Percentiles rank a stretch among this genome's conserved stretches.
Conservation (phyloP, 1,139 yeast species). For the Geotrichum aggregatum region DNA sequence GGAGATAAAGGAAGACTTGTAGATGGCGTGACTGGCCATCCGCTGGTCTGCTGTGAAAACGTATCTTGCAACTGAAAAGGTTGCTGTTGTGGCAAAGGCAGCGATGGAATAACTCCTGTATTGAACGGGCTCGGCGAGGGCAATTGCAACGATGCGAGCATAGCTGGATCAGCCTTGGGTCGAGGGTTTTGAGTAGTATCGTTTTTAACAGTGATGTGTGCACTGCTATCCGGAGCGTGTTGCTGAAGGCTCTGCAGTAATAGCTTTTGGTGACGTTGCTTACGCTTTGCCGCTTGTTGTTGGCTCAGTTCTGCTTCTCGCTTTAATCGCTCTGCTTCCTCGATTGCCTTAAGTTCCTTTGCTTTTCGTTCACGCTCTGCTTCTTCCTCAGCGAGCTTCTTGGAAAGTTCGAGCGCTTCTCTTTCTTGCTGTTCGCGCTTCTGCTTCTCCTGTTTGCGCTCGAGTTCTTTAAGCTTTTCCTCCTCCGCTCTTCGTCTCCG, state of each 20-base stretch:
- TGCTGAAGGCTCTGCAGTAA: constrained; percentile 24
- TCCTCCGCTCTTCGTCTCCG: constrained; percentile 36
- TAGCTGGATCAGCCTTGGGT: constrained; percentile 17
- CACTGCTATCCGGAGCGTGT: constrained; percentile 22
- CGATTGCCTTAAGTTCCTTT: constrained; percentile 12
- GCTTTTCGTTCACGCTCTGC: constrained; percentile 18
- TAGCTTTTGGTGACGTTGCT: constrained; percentile 26
- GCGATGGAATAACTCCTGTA: constrained; percentile 7
- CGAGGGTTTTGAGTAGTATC: constrained; percentile 15
- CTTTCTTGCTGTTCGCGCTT: constrained; percentile 17
- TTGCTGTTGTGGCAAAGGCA: constrained; percentile 11
- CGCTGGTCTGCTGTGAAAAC: not conserved
- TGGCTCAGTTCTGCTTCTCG: constrained; percentile 15
- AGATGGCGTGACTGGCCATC: not conserved
- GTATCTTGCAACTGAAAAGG: constrained; percentile 12
- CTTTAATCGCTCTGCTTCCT: constrained; percentile 14
- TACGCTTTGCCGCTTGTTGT: constrained; percentile 15
- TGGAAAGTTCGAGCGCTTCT: constrained; percentile 21
- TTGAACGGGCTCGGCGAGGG: constrained; percentile 14
- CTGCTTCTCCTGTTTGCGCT: constrained; percentile 25
- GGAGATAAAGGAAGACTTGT: constrained; percentile 1
- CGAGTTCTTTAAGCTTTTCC: constrained; percentile 43
- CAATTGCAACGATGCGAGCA: constrained; percentile 15
- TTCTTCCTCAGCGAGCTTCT: constrained; percentile 17
- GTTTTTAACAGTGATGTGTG: constrained; percentile 12